phyloP scores from a whole-genome alignment of 2,329 filamentous ascomycete genomes.

The Botrytis porri region DNA sequence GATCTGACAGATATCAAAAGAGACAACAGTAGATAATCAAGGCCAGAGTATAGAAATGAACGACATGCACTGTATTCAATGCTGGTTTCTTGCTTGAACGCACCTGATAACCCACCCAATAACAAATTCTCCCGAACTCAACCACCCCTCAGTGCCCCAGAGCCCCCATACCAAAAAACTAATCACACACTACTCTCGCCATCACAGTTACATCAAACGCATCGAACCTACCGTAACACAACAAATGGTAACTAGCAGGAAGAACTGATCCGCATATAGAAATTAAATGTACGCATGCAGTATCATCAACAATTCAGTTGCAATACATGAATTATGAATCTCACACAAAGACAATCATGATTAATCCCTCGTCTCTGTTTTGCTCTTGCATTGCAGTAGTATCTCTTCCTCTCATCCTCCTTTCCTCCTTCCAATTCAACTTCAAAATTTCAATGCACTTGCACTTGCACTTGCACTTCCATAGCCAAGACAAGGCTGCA shows the following conservation, averaged over 20 bases:
- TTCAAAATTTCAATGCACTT: background rate
- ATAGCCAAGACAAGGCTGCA: conserved; percentile 5
- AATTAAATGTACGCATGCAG: background rate
- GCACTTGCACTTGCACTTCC: conserved; percentile 2
- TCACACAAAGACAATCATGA: background rate
- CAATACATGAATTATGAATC: background rate
- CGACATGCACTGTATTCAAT: background rate
- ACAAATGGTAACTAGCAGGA: background rate
- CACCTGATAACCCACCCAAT: background rate
- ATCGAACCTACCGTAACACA: background rate
- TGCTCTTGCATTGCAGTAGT: background rate
- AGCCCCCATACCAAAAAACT: background rate
- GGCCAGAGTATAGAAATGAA: background rate
- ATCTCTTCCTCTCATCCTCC: background rate
- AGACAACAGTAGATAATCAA: background rate
- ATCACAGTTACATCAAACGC: conserved; percentile 1
- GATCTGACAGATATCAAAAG: background rate
- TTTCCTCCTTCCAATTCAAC: too few species aligned
- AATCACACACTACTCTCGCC: background rate
- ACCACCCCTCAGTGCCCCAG: background rate
- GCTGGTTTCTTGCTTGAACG: too few species aligned
- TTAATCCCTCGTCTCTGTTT: background rate
- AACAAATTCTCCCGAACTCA: background rate
- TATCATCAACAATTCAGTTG: background rate
- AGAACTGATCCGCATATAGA: background rate